Conservation (phyloP, 1,139 yeast species). For the Pichia sp. region DNA sequence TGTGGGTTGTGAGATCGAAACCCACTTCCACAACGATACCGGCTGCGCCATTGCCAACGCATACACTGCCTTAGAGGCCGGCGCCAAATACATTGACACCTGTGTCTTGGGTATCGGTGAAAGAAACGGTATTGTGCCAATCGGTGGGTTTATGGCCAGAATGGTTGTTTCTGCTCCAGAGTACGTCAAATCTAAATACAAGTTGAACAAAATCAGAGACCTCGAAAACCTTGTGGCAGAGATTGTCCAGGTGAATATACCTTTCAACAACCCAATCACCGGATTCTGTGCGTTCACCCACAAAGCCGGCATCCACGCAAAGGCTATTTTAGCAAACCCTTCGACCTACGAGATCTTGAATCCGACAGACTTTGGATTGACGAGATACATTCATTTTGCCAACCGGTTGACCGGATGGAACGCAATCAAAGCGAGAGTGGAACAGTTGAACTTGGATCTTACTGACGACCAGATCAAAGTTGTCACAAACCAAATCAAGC, state of each 20-base stretch:
- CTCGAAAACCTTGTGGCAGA: slow-evolving; percentile 56
- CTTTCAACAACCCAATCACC: slow-evolving; percentile 58
- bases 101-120: slow-evolving; percentile 59
- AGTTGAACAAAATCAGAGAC: slow-evolving; percentile 51
- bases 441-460: slow-evolving; percentile 55
- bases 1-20: slow-evolving; percentile 54
- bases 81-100: slow-evolving; percentile 54
- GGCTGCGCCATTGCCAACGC: slow-evolving; percentile 63
- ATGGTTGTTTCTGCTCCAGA: slow-evolving; percentile 60
- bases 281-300: slow-evolving; percentile 63
- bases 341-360: slow-evolving; percentile 55
- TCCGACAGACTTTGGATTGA: slow-evolving; percentile 55
- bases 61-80: slow-evolving; percentile 59
- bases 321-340: slow-evolving; percentile 57
- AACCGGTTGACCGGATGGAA: slow-evolving; percentile 59
- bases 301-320: slow-evolving; percentile 60
- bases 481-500: slow-evolving; percentile 50
- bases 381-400: slow-evolving; percentile 56
- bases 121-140: slow-evolving; percentile 57
- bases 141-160: slow-evolving; percentile 60
- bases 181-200: slow-evolving; percentile 53
- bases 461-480: slow-evolving; percentile 55
- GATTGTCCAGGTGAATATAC: slow-evolving; percentile 54
- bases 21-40: slow-evolving; percentile 59
- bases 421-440: slow-evolving; percentile 62